Percentiles rank a stretch among this genome's conserved stretches.
Evolutionary conservation across 2,329 filamentous ascomycete species (phyloP).

Genomic region (Zasmidium cellare): DNA sequence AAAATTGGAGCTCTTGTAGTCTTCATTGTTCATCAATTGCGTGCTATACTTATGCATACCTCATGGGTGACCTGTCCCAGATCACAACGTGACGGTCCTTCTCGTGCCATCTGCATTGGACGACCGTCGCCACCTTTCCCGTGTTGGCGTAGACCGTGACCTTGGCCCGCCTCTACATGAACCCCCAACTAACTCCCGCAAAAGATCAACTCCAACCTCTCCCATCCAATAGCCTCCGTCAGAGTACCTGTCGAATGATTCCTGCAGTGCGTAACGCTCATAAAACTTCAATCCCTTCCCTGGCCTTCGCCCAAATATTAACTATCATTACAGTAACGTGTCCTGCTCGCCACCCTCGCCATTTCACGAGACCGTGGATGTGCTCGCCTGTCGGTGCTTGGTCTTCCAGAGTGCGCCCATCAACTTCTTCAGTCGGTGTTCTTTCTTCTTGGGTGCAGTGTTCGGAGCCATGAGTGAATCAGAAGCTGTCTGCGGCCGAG

Average conservation of each 20-base stretch:
- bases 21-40: slow-evolving; percentile 5
- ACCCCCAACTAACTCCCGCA: neutral
- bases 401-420: slow-evolving; percentile 73
- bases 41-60: slow-evolving; percentile 1
- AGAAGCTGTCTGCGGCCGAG: slow-evolving; percentile 48
- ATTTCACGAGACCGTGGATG: slow-evolving; percentile 17
- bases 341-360: neutral
- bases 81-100: neutral
- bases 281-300: slow-evolving; percentile 1
- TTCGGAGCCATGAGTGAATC: slow-evolving; percentile 57
- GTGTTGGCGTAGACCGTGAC: neutral
- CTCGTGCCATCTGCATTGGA: neutral
- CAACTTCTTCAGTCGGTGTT: slow-evolving; percentile 70
- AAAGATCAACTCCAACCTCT: neutral
- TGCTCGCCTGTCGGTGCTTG: slow-evolving; percentile 26
- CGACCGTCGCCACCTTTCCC: neutral
- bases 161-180: neutral
- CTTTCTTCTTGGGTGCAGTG: slow-evolving; percentile 61
- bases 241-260: neutral
- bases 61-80: neutral
- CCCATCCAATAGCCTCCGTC: neutral
- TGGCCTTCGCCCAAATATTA: neutral
- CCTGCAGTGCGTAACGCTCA: neutral
- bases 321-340: neutral
- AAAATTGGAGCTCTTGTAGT: neutral